Base-by-base conservation (phyloP, 257 asterid genomes). In the Solanum gracilifrons region DNA sequence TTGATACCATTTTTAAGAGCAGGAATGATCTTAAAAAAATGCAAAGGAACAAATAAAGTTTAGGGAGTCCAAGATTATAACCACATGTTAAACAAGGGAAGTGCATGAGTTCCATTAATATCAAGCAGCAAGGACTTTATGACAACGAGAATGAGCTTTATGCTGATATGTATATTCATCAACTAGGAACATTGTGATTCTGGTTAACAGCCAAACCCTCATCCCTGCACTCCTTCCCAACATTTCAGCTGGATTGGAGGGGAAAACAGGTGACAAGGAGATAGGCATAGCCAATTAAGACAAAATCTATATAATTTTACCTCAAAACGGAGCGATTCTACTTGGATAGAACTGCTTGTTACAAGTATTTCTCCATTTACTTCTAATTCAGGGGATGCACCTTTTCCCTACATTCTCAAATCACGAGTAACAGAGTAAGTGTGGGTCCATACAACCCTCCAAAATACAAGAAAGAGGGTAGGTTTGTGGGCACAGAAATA, bases 271-370 rank as follows among this genome's bases (percentile, higher is more conserved):
- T 46, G 39, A 16, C 46, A 43, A 16, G 25, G 85, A 80, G 55
- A 76, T 37, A 39, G 83, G 35, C 83, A 76, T 37, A n/a, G 83
- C 83, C 83, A 76, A 27, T 25, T 43, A 39, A 15, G 10, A 80
- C 25, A 46, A 46, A 80, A 80, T 46, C 68, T 18, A 43, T 46
- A 29, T 80, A 35, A 86, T 7, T 58, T 85, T 92, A 97, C 99
- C 99, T 95, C 99, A 88, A 95, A 97, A 36, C 99, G 98, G 72
- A 97, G 96, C 66, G 89, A 88, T 86, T 89, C 89, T 84, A 92
- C 85, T 88, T 82, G 94, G 72, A 87, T 37, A 88, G 90, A 87
- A 88, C 87, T 87, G 86, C 86, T 62, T 86, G 76, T 87, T 64
- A 76, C 85, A 88, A 37, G 84, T 88, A 91, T 93, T 87, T 85